Evolutionary conservation across 345 rosid genomes (phyloP).

Genomic region (Heritiera littoralis): DNA sequence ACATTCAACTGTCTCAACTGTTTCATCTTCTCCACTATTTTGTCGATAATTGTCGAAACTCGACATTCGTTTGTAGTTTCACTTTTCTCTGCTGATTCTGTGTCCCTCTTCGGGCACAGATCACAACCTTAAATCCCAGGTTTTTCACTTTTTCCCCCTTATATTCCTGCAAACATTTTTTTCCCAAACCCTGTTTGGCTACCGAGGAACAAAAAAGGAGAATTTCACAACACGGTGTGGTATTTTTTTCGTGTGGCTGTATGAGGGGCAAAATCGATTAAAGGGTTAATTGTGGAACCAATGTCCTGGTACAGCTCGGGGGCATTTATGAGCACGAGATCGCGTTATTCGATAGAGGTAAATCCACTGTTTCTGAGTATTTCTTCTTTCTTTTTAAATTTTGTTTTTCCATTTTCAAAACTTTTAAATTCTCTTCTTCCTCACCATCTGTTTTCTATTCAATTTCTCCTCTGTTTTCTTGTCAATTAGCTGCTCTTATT

Average conservation of each 20-base stretch:
- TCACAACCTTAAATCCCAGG: not conserved
- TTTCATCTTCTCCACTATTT: not conserved
- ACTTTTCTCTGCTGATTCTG: slow-evolving; percentile 16
- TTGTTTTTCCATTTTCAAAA: not conserved
- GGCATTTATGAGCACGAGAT: slow-evolving; percentile 84
- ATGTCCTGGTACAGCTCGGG: slow-evolving; percentile 37
- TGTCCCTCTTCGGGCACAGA: slow-evolving; percentile 20
- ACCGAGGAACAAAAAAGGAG: not conserved
- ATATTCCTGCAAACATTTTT: not conserved
- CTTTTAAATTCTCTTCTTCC: not conserved
- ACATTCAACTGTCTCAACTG: not conserved
- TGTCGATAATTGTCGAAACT: not conserved
- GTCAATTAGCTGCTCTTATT: not conserved
- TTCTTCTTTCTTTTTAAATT: not conserved
- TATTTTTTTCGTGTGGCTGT: not conserved
- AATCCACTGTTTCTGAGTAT: slow-evolving; percentile 19
- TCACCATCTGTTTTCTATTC: not conserved
- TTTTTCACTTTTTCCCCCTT: not conserved
- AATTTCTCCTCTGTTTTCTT: too few relatives aligned
- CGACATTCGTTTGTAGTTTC: not conserved
- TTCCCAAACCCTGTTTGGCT: slow-evolving; percentile 18
- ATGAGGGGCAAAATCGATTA: slow-evolving; percentile 32
- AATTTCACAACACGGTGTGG: not conserved
- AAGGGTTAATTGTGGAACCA: slow-evolving; percentile 31
- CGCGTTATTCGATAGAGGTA: slow-evolving; percentile 54